Evolutionary conservation across 257 asterid species (phyloP), one percentile per base, ranked within the genome.

Genomic region (Solanum chiquidenum): DNA sequence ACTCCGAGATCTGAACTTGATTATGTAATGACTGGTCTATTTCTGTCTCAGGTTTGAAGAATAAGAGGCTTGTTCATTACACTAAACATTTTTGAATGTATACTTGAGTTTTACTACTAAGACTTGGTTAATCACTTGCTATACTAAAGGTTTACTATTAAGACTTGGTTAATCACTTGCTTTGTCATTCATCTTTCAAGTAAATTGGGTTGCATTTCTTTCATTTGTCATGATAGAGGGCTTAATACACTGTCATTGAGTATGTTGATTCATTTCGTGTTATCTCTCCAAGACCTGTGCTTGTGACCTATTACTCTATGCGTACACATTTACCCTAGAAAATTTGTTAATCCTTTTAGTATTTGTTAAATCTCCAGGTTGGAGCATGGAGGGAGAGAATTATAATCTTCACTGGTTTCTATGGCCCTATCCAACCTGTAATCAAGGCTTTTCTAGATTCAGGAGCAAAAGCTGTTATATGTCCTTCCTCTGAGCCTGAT

Each of bases 351-450:
- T 89, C 75, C 35, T 27, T 83, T n/a, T 21, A 33, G 82, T 84
- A 89, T 83, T 62, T 85, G 79, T 75, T 87, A 79, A 86, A 86
- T 40, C 71, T 34, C 84, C 93, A 96, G 99, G 91, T 95, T 72
- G 99, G 99, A 84, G 92, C 98, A 80, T 97, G 99, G 99, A 95
- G 98, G 91, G 99, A 97, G 87, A 92, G 99, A 91, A 96, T 97
- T 76, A 91, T 97, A 91, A 91, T 96, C 86, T 95, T 95, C 94
- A 92, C 99, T 4, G 98, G 99, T 60, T 90, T 94, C 66, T 94
- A 92, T 29, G 99, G 99, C 87, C 99, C 99, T 18, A 93, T 93
- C 9, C 93, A 88, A 84, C 91, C 98, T 76, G 87, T 97, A 91
- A 92, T 92, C 31, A 97, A 97, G 94, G 96, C 99, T 71, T 93